Evolutionary conservation across 169 alveolate genomes (phyloP), one percentile per base, ranked within the genome.

Genomic region (Babesia bigemina): DNA sequence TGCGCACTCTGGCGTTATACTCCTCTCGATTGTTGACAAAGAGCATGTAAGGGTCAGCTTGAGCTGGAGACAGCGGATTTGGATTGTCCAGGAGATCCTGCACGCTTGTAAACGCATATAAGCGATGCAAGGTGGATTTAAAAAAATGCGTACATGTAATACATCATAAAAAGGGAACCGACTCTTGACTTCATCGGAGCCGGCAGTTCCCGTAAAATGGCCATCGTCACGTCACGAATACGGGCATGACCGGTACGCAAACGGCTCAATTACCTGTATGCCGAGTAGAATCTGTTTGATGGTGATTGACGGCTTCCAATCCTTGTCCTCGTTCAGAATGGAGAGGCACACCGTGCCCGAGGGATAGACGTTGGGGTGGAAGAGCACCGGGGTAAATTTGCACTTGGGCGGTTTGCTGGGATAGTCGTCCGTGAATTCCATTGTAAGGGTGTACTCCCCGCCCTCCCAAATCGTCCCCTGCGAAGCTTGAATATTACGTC

Each of bases 401-500:
- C 99, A 98, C 93, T 97, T 97, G 13, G 99, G 99, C 39, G 99
- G 99, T 66, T 97, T 98, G 87, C 97, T 94, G 24, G 99, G 99
- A 88, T 97, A 98, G 56, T 98, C 99, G 75, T 98, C 99, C 6
- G 98, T 81, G 87, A 98, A 98, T 82, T 95, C 98, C 99, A 98
- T 98, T 29, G 92, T 92, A 39, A 98, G 90, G 56, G 96, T 95
- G 85, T 95, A 98, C 70, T 95, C 97, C 9, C 99, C 99, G 12
- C 96, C 99, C 88, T 96, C 99, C 99, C 99, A 97, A 24, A 94
- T 91, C 62, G 97, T 85, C 66, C 95, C 94, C 91, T 83, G 86
- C 44, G 36, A 16, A 58, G 45, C 13, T 19, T 19, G 11, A 45
- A 11, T 45, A 12, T 26, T 53, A 13, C 28, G 22, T 44, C n/a